A percentile compares a stretch with the other conserved stretches of the same genome.
phyloP scores from a whole-genome alignment of 495 filamentous ascomycete species.

The Penicillium bialowiezense region DNA sequence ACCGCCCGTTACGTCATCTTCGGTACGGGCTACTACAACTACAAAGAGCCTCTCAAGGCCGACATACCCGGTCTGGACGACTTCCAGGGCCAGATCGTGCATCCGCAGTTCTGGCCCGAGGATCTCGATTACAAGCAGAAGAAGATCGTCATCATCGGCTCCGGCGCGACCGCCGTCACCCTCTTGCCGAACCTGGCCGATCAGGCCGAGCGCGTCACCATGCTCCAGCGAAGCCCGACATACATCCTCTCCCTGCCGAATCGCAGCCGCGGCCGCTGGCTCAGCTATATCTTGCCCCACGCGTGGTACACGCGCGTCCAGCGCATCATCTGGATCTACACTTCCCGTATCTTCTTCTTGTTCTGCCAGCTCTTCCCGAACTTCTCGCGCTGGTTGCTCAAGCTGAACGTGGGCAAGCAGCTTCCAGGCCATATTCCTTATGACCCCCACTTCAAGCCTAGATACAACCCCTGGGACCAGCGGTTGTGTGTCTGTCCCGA shows the following conservation, averaged over 20 bases:
- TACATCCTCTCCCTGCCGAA: slow-evolving; percentile 55
- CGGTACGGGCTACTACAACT: slow-evolving; percentile 66
- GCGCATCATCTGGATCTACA: slow-evolving; percentile 46
- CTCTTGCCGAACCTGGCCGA: slow-evolving; percentile 45
- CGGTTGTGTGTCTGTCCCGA: slow-evolving; percentile 69
- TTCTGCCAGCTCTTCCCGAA: slow-evolving; percentile 58
- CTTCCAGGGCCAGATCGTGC: slow-evolving; percentile 45
- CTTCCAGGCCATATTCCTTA: slow-evolving; percentile 55
- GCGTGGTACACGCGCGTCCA: slow-evolving; percentile 34
- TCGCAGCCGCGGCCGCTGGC: slow-evolving; percentile 27
- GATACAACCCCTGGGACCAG: slow-evolving; percentile 72
- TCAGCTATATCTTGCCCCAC: slow-evolving; percentile 41
- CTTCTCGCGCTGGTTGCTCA: slow-evolving; percentile 45
- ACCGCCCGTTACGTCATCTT: slow-evolving; percentile 57
- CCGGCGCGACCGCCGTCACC: slow-evolving; percentile 57
- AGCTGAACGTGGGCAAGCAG: slow-evolving; percentile 33
- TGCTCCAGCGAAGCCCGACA: slow-evolving; percentile 58
- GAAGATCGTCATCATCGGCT: slow-evolving; percentile 55
- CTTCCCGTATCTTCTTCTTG: slow-evolving; percentile 46
- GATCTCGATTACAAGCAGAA: slow-evolving; percentile 48
- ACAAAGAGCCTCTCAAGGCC: slow-evolving; percentile 53
- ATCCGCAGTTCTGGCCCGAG: slow-evolving; percentile 55
- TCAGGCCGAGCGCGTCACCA: slow-evolving; percentile 47
- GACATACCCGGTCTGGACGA: slow-evolving; percentile 42
- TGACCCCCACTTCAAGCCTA: slow-evolving; percentile 68